These are phyloP conservation scores for Eucalyptus shirleyi DNA, from an alignment of 345 rosid genomes.

Conservation along the genomic window DNA sequence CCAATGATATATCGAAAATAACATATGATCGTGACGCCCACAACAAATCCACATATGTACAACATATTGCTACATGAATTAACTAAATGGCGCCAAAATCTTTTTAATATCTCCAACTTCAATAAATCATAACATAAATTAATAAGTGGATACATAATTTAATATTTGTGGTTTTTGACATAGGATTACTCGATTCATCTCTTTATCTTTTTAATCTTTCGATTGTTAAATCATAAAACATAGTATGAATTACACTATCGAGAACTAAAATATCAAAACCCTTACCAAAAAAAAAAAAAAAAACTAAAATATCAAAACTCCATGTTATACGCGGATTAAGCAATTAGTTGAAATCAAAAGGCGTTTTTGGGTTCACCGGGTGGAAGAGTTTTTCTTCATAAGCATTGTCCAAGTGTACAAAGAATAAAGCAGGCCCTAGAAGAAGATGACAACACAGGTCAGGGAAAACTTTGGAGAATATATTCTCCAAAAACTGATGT, in stretches of 20 bases:
- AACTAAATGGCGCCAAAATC: not conserved
- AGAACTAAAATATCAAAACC: not conserved
- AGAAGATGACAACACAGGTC: not conserved
- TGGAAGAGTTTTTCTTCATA: not conserved
- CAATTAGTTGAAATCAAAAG: not conserved
- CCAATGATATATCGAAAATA: not conserved
- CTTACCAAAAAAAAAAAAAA: too few relatives aligned
- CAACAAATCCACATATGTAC: not conserved
- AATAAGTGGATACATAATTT: not conserved
- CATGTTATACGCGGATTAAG: not conserved
- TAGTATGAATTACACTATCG: not conserved
- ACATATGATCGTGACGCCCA: not conserved
- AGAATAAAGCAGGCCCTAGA: not conserved
- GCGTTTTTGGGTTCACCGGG: not conserved
- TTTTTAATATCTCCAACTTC: not conserved
- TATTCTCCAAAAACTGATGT: not conserved
- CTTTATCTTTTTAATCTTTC: not conserved
- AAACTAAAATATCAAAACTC: not conserved
- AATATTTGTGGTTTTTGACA: not conserved
- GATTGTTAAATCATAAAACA: not conserved
- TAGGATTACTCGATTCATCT: not conserved
- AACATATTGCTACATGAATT: not conserved
- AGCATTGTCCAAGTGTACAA: not conserved
- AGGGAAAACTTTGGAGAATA: not conserved
- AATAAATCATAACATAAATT: too few relatives aligned